Base-by-base conservation (phyloP, 257 asterid genomes). In the Nyctanthes arbortristis region DNA sequence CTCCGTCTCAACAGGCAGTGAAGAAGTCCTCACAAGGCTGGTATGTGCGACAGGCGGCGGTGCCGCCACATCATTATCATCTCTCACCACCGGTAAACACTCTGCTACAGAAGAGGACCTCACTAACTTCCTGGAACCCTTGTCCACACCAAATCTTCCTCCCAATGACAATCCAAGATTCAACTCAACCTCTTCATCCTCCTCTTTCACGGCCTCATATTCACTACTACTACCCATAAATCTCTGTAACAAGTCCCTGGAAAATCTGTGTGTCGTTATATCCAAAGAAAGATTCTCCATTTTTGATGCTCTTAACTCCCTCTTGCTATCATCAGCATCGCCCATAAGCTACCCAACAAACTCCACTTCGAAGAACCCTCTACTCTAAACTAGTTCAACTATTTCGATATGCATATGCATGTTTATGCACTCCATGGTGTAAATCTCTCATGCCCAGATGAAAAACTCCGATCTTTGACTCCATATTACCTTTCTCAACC, bases 101-200 rank as follows among this genome's bases (percentile, higher is more conserved):
- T 88, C 81, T 11, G 99, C 99, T 45, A 89, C 65, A 3, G 97
- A 90, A 43, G 96, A 82, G 32, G 98, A 88, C 74, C 97, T 81
- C 40, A 67, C 67, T 77, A 93, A 63, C 58, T 79, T 85, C 29
- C 73, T 78, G 7, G 84, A 72, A 73, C 77, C 81, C 75, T 78
- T 90, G 66, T 93, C 98, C 49, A 93, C 91, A 4, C 98, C 98
- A 77, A 93, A 90, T 81, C 85, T 84, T 6, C 98, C 98, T 40
- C 97, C 97, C 70, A 93, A 73, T 52, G 98, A 93, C 67, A 93
- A 78, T 20, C 98, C 98, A 16, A 93, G 96, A 85, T 82, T 93
- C 92, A 93, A 73, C 81, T 93, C 98, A 35, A 88, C 52, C 60
- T 78, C 88, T 1, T 65, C 87, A 1, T 36, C 84, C 6, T 61